Percentiles rank a stretch among this genome's conserved stretches.
phyloP scores from a whole-genome alignment of 352 stramenopile species.

The Phytophthora chlamydospora region DNA sequence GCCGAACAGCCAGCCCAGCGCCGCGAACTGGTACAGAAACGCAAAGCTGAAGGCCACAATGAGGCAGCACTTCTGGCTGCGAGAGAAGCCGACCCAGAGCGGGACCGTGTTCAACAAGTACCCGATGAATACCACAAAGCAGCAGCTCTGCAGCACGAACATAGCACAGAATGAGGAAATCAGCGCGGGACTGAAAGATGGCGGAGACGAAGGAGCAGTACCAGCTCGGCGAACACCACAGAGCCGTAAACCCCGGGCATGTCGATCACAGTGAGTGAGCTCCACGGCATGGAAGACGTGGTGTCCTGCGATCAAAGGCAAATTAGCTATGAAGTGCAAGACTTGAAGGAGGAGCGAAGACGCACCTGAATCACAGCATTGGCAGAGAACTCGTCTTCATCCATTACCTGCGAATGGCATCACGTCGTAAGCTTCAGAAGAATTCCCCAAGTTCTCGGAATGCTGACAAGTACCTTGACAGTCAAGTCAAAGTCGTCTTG shows the following conservation, averaged over 20 bases:
- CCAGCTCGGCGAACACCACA: slow-evolving; percentile 53
- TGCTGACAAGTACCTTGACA: slow-evolving; percentile 8
- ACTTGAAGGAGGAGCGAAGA: not conserved
- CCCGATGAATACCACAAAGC: slow-evolving; percentile 69
- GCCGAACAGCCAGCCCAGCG: slow-evolving; percentile 47
- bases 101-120: slow-evolving; percentile 61
- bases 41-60: slow-evolving; percentile 49
- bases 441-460: not conserved
- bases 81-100: slow-evolving; percentile 59
- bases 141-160: slow-evolving; percentile 44
- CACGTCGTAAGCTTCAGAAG: slow-evolving; percentile 3
- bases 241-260: slow-evolving; percentile 45
- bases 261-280: slow-evolving; percentile 4
- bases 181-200: not conserved
- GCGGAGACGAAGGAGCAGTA: slow-evolving; percentile 6
- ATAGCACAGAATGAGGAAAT: not conserved
- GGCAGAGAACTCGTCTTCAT: slow-evolving; percentile 42
- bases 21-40: slow-evolving; percentile 54
- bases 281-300: slow-evolving; percentile 6
- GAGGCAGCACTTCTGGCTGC: slow-evolving; percentile 62
- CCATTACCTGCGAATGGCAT: slow-evolving; percentile 4
- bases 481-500: not conserved
- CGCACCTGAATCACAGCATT: slow-evolving; percentile 13
- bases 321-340: not conserved
- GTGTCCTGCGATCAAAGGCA: slow-evolving; percentile 8